Conservation (phyloP, 192 early-diverging fungal species). For the Dimargaris xerosporica region DNA sequence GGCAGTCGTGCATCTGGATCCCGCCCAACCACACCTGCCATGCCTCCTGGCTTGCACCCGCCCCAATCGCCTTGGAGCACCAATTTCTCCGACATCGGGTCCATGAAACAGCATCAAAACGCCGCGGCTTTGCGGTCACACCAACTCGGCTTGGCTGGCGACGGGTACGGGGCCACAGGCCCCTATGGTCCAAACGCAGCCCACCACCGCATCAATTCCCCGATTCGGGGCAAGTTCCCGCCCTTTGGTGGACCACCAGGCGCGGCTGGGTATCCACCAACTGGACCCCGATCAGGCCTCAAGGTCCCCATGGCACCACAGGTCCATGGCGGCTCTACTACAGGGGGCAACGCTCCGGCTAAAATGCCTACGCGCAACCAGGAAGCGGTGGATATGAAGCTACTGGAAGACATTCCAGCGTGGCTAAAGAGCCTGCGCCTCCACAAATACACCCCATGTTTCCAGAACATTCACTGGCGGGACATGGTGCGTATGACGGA, state of each 20-base stretch:
- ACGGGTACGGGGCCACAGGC: background rate
- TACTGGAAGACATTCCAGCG: conserved; percentile 64
- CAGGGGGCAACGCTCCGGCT: too few relatives aligned
- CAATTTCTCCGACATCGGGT: background rate
- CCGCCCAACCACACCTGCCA: conserved; percentile 7
- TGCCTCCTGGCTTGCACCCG: conserved; percentile 8
- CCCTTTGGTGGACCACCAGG: too few relatives aligned
- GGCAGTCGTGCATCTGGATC: conserved; percentile 2
- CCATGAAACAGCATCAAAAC: background rate
- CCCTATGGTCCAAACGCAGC: too few relatives aligned
- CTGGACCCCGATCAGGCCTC: conserved; percentile 15
- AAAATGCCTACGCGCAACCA: background rate
- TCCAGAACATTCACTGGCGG: conserved; percentile 76
- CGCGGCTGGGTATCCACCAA: conserved; percentile 7
- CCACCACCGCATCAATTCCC: conserved; percentile 1
- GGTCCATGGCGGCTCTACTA: conserved; percentile 12
- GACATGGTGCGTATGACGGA: conserved; percentile 78
- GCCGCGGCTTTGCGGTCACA: too few relatives aligned
- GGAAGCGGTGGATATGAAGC: conserved; percentile 15
- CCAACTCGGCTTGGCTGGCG: background rate
- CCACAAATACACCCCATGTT: conserved; percentile 89
- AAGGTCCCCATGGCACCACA: conserved; percentile 10
- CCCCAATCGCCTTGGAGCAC: conserved; percentile 10
- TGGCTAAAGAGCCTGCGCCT: conserved; percentile 86
- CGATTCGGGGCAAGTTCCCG: conserved; percentile 4